Base-by-base conservation (phyloP, 164 flowering plant genomes). In the Aristolochia fimbriata region DNA sequence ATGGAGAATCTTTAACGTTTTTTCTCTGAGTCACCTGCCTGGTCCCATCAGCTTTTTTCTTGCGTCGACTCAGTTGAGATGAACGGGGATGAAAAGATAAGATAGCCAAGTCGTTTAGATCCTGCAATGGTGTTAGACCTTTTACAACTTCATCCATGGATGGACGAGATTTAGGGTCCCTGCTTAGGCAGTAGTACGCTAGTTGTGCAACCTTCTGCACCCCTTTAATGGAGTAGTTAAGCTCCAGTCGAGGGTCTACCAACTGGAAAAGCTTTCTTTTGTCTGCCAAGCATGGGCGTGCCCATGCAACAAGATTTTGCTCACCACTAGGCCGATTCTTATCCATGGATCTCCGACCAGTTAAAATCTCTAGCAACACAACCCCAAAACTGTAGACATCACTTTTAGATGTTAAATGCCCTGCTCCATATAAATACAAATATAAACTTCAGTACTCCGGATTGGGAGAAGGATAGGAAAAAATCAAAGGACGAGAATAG, bases 291-390 rank as follows among this genome's bases (percentile, higher is more conserved):
- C 81, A 77, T 50, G 88, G 89, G 22, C 84, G 64, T 0, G 96
- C 96, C 98, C 96, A 92, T 20, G 81, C 65, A 14, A 92, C 98
- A 8, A 92, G 84, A 66, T 85, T 89, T 68, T 92, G 96, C 70
- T 92, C 93, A 24, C 89, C 83, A 55, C 79, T 81, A 0, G 96
- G 96, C 20, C 96, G 80, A 48, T 83, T 89, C 78, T 87, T 89
- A 81, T 92, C 98, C 91, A 92, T 82, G 23, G 98, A 83, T 75
- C 96, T 80, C 66, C 98, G 68, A 27, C 98, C 98, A 10, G 98
- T 89, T 68, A 92, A 62, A 45, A 92, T 87, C 79, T 89, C 98
- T 33, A 91, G 83, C 49, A 91, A 79, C 66, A 91, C 98, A 41
- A 91, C 97, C 0, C 97, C 97, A 47, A 87, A 92, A 75, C 98